Percentiles rank a stretch among this genome's conserved stretches.
Evolutionary conservation across 345 rosid species (phyloP).

Genomic region (Jatropha curcas): DNA sequence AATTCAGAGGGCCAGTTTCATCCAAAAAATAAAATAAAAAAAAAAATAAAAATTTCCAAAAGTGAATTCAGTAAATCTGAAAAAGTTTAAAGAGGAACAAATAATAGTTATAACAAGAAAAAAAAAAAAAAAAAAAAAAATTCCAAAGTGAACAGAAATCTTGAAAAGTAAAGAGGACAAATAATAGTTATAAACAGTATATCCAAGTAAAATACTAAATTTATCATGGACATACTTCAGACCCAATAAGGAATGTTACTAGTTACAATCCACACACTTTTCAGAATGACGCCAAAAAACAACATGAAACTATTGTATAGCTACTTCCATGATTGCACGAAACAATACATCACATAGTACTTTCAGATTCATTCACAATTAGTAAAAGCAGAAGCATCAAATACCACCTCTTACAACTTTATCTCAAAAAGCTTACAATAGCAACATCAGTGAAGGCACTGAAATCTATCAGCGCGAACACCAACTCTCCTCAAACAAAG

Average conservation of each 20-base stretch:
- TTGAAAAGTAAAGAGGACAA: not conserved
- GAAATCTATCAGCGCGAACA: not conserved
- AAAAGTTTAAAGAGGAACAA: too few species aligned
- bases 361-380: slow-evolving; percentile 5
- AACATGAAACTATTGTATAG: slow-evolving; percentile 12
- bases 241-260: not conserved
- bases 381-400: not conserved
- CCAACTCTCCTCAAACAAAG: slow-evolving; percentile 2
- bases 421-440: not conserved
- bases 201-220: not conserved
- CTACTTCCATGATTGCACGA: slow-evolving; percentile 8
- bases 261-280: not conserved
- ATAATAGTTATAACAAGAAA: too few species aligned
- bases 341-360: not conserved
- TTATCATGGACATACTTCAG: not conserved
- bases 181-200: slow-evolving; percentile 1
- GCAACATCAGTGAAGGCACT: not conserved
- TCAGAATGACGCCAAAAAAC: not conserved
- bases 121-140: too few species aligned
- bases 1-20: too few species aligned
- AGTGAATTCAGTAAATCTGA: too few species aligned
- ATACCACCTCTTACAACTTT: slow-evolving; percentile 3
- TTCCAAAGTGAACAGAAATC: not conserved
- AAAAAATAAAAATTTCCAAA: too few species aligned
- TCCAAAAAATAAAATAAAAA: too few species aligned